phyloP scores from a whole-genome alignment of 208 protist species.

The Acanthamoeba comandoni region DNA sequence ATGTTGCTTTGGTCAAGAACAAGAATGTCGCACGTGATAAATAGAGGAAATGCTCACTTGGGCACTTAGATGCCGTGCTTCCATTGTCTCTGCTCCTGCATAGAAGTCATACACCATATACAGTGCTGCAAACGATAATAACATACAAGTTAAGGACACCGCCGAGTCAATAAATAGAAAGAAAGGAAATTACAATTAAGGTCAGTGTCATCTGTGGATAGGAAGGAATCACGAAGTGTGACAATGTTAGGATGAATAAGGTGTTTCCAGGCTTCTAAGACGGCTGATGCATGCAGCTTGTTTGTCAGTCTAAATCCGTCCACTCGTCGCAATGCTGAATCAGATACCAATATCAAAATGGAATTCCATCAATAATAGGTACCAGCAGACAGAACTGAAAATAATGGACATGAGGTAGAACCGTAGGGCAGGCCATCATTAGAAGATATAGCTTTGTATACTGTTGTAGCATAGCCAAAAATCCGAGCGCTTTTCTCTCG shows the following conservation, averaged over 20 bases:
- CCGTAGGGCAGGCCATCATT: neutral
- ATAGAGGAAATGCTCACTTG: no score
- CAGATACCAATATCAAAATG: no score
- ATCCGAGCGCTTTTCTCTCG: no score
- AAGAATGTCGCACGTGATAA: no score
- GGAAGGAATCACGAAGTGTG: constrained; percentile 10
- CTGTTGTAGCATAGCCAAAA: no score
- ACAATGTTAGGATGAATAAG: constrained; percentile 12
- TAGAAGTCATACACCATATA: constrained; percentile 15
- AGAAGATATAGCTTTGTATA: neutral
- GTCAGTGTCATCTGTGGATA: neutral
- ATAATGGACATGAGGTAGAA: no score
- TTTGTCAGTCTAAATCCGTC: constrained; percentile 6
- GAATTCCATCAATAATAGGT: no score
- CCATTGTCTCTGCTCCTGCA: neutral
- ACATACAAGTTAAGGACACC: neutral
- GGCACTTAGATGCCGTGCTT: neutral
- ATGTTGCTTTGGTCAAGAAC: no score
- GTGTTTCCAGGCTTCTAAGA: neutral
- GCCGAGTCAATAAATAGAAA: neutral
- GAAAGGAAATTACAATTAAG: neutral
- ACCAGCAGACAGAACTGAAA: no score
- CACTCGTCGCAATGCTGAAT: neutral
- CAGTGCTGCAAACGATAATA: neutral
- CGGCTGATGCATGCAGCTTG: neutral